A percentile compares a stretch with the other conserved stretches of the same genome.
Conservation (phyloP, 768 basidiomycete genomes). For the Russula brevipes region DNA sequence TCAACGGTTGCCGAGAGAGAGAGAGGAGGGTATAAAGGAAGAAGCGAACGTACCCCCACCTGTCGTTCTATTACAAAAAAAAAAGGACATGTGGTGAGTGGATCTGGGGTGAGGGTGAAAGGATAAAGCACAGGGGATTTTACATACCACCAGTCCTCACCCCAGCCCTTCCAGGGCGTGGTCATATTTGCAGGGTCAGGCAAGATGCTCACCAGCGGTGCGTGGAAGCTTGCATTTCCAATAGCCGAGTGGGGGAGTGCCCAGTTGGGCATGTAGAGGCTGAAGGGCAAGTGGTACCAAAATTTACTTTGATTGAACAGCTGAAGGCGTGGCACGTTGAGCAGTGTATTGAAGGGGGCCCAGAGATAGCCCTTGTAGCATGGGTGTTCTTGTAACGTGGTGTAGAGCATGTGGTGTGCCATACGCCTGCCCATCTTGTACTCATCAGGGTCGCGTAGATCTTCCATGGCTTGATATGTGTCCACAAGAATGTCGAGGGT, state of each 20-base stretch:
- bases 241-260: conserved; percentile 28
- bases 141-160: conserved; percentile 41
- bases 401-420: conserved; percentile 53
- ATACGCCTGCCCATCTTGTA: conserved; percentile 46
- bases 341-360: conserved; percentile 48
- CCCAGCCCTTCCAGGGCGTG: conserved; percentile 40
- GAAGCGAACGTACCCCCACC: conserved; percentile 25
- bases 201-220: conserved; percentile 40
- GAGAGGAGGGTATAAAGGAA: neutral
- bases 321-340: conserved; percentile 46
- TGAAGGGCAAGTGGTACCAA: conserved; percentile 50
- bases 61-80: conserved; percentile 5
- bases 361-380: conserved; percentile 51
- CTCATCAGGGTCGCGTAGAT: conserved; percentile 33
- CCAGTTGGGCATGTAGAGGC: conserved; percentile 39
- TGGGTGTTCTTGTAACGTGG: conserved; percentile 38
- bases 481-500: conserved; percentile 47
- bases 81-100: neutral
- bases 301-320: conserved; percentile 42
- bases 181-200: conserved; percentile 39
- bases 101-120: neutral
- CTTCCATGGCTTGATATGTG: conserved; percentile 42
- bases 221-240: conserved; percentile 31
- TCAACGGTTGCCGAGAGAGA: neutral
- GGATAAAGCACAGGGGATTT: neutral